Evolutionary conservation across 163 green algal genomes (phyloP).

Genomic region (Scenedesmus sp.): DNA sequence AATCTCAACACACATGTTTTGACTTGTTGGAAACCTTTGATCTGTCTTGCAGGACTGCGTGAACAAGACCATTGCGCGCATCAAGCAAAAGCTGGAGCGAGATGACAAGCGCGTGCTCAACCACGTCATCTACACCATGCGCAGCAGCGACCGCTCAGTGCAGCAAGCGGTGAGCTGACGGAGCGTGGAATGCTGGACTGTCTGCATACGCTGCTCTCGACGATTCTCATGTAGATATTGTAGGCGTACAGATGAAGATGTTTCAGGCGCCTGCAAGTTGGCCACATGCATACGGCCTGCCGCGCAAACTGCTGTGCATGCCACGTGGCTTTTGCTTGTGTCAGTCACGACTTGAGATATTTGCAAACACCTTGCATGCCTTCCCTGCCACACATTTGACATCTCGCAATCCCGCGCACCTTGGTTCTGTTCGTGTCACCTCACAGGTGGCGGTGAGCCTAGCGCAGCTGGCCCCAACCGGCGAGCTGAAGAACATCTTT

Average conservation of each 20-base stretch:
- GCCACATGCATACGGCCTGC: no score
- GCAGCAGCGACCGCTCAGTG: constrained; percentile 56
- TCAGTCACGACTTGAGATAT: no score
- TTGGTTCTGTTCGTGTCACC: no score
- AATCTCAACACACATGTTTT: background rate
- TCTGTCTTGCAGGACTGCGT: constrained; percentile 88
- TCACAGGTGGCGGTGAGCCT: constrained; percentile 78
- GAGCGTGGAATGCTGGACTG: background rate
- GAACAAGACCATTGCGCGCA: constrained; percentile 95
- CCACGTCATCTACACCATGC: constrained; percentile 87
- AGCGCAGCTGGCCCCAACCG: constrained; percentile 76
- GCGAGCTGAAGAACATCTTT: constrained; percentile 81
- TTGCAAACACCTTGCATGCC: no score
- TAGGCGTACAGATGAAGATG: no score
- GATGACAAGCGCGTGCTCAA: constrained; percentile 74
- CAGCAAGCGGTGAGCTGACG: constrained; percentile 60
- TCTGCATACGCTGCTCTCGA: background rate
- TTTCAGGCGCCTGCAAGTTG: no score
- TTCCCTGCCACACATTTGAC: no score
- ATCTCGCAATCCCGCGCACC: no score
- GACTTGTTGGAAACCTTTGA: background rate
- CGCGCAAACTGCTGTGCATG: no score
- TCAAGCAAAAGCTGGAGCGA: constrained; percentile 82
- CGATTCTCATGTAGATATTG: no score
- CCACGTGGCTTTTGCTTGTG: no score